Percentiles rank a stretch among this genome's conserved stretches.
Evolutionary conservation across 78 protist genomes (phyloP).

Genomic region (Cavenderia fasciculata): DNA sequence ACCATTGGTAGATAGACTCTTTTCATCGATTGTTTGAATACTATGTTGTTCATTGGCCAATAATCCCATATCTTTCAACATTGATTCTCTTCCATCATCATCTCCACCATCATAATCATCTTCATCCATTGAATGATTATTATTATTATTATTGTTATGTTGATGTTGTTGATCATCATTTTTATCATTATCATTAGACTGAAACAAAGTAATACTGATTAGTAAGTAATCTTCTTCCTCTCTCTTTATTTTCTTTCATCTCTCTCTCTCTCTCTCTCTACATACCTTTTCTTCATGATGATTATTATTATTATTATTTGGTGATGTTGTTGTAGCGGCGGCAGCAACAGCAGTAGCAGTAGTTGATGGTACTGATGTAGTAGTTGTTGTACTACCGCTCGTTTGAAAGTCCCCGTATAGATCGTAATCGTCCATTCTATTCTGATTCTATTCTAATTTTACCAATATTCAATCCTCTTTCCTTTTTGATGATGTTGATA

Average conservation of each 20-base stretch:
- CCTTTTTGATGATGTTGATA: too few relatives aligned
- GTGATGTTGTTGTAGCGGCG: not conserved
- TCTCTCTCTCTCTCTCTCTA: not conserved
- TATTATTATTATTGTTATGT: not conserved
- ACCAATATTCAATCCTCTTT: too few relatives aligned
- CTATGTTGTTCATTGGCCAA: not conserved
- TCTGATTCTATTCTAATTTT: too few relatives aligned
- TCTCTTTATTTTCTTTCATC: not conserved
- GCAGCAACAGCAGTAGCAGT: not conserved
- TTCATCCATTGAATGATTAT: not conserved
- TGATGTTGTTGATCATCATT: not conserved
- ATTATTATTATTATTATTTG: not conserved
- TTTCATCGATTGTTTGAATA: slow-evolving; percentile 2
- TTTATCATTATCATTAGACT: not conserved
- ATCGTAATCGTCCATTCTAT: slow-evolving; percentile 73
- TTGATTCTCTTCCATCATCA: not conserved
- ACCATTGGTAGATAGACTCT: not conserved
- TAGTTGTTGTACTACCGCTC: not conserved
- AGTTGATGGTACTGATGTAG: not conserved
- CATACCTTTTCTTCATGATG: not conserved
- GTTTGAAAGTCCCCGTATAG: slow-evolving; percentile 54
- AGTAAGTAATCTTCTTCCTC: too few relatives aligned
- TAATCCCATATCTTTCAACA: not conserved
- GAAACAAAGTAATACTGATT: too few relatives aligned
- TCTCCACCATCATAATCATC: not conserved